Percentiles rank a stretch among this genome's conserved stretches.
These are phyloP conservation scores for Rehmannia glutinosa DNA, from an alignment of 257 asterid genomes.

Conservation along the genomic window DNA sequence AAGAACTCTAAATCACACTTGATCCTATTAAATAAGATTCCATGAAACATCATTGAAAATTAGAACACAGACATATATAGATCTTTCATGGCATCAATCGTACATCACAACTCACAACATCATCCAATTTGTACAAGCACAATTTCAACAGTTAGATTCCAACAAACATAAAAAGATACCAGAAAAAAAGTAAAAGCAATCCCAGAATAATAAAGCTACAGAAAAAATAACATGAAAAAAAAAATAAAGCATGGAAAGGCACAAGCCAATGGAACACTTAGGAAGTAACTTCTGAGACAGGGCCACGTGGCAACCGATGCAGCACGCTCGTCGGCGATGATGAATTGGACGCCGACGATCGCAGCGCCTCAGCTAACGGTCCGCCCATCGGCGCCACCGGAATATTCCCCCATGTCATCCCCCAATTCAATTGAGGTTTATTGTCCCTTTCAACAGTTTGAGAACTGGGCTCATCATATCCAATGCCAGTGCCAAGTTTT, in stretches of 20 bases:
- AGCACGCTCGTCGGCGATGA: slow-evolving; percentile 83
- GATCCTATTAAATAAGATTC: too few relatives aligned
- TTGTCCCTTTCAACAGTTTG: slow-evolving; percentile 23
- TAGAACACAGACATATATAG: not conserved
- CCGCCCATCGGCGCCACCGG: slow-evolving; percentile 64
- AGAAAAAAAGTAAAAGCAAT: not conserved
- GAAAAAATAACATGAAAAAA: slow-evolving; percentile 9
- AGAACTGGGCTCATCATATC: slow-evolving; percentile 23
- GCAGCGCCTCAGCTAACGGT: slow-evolving; percentile 84
- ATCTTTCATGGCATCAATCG: slow-evolving; percentile 16
- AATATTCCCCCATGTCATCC: slow-evolving; percentile 36
- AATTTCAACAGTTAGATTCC: not conserved
- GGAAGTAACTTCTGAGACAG: slow-evolving; percentile 34
- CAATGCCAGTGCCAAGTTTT: slow-evolving; percentile 58
- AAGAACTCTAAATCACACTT: too few relatives aligned
- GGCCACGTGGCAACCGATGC: slow-evolving; percentile 39
- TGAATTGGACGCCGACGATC: slow-evolving; percentile 54
- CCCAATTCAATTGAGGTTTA: slow-evolving; percentile 35
- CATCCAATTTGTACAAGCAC: slow-evolving; percentile 24
- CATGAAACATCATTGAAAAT: slow-evolving; percentile 17
- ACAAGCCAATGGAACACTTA: slow-evolving; percentile 6
- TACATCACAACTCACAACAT: slow-evolving; percentile 16
- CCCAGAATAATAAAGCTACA: not conserved
- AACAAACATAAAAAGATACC: not conserved
- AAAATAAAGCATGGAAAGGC: not conserved